A percentile compares a stretch with the other conserved stretches of the same genome.
Conservation (phyloP, 306 rosid species). For the Trifolium pratense region DNA sequence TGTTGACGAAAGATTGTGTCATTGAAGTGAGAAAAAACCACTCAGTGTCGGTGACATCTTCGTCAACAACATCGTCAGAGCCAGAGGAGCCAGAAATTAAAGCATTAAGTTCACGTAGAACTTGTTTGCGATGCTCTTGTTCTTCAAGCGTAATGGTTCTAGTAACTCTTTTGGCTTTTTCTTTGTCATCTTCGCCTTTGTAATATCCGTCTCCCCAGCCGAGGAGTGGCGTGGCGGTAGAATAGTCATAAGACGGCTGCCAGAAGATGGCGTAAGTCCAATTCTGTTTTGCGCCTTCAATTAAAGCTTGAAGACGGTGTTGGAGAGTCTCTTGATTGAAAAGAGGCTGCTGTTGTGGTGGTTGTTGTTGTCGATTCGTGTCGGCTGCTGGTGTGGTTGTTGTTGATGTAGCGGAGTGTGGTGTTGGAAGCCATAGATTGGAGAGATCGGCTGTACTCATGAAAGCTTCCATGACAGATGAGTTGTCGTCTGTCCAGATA, state of each 20-base stretch:
- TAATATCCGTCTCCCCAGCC: slow-evolving; percentile 98
- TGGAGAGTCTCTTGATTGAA: slow-evolving; percentile 87
- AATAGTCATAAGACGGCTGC: slow-evolving; percentile 72
- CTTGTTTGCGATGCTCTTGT: slow-evolving; percentile 76
- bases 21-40: slow-evolving; percentile 93
- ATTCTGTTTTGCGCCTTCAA: slow-evolving; percentile 68
- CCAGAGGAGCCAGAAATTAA: slow-evolving; percentile 62
- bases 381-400: slow-evolving; percentile 38
- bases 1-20: slow-evolving; percentile 81
- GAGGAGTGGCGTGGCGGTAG: slow-evolving; percentile 52
- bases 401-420: slow-evolving; percentile 63
- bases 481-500: slow-evolving; percentile 87
- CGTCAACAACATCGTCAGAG: slow-evolving; percentile 68
- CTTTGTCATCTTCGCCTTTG: slow-evolving; percentile 79
- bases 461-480: slow-evolving; percentile 87
- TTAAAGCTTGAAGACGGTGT: slow-evolving; percentile 84
- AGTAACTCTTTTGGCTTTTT: slow-evolving; percentile 33
- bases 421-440: slow-evolving; percentile 51
- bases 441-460: slow-evolving; percentile 72
- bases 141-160: slow-evolving; percentile 46
- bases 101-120: slow-evolving; percentile 85
- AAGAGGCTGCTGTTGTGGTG: slow-evolving; percentile 27
- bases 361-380: background rate
- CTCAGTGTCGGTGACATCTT: slow-evolving; percentile 91
- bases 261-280: slow-evolving; percentile 98